These are phyloP conservation scores for Dillenia suffruticosa DNA, from an alignment of 164 flowering plant genomes.

Conservation along the genomic window DNA sequence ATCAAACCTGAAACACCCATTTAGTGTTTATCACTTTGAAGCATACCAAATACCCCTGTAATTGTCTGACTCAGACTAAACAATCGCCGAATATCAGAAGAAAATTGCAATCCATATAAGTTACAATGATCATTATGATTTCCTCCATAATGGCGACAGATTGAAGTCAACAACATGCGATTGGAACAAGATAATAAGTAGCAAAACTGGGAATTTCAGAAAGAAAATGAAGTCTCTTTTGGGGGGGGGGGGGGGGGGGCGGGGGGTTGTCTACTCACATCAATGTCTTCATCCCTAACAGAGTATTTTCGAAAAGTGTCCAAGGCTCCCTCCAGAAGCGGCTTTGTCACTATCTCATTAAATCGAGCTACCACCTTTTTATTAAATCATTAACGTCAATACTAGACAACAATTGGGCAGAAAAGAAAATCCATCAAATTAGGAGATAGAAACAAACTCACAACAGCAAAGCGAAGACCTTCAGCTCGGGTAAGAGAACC, in stretches of 20 bases:
- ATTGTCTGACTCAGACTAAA: too few relatives aligned
- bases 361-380: constrained; percentile 86
- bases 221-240: neutral
- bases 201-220: neutral
- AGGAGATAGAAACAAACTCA: constrained; percentile 14
- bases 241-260: too few relatives aligned
- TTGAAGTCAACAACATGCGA: too few relatives aligned
- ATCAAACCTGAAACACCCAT: too few relatives aligned
- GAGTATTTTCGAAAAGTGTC: constrained; percentile 76
- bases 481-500: constrained; percentile 38
- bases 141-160: too few relatives aligned
- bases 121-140: too few relatives aligned
- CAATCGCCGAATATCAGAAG: too few relatives aligned
- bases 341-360: constrained; percentile 86
- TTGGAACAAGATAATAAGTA: neutral
- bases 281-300: constrained; percentile 79
- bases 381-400: too few relatives aligned
- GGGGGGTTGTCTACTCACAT: constrained; percentile 38
- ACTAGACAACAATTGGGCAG: too few relatives aligned
- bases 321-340: constrained; percentile 85
- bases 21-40: too few relatives aligned
- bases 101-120: too few relatives aligned
- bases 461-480: constrained; percentile 57
- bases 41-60: too few relatives aligned
- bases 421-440: neutral